phyloP scores from a whole-genome alignment of 345 rosid genomes.

The Rhodomyrtus tomentosa region DNA sequence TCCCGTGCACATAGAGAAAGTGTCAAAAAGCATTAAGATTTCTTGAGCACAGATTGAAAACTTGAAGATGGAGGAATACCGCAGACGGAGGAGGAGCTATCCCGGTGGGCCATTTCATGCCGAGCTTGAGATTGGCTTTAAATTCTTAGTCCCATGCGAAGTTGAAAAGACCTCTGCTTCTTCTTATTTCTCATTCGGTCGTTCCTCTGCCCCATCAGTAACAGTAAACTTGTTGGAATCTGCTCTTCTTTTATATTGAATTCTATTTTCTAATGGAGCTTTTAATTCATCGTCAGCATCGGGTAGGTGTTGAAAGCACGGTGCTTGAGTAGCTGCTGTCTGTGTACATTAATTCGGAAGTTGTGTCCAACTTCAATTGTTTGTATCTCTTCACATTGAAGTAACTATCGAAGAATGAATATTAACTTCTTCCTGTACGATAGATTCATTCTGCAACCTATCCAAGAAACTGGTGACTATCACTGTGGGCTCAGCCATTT shows the following conservation, averaged over 20 bases:
- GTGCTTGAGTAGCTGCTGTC: not conserved
- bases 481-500: not conserved
- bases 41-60: too few species aligned
- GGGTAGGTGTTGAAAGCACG: not conserved
- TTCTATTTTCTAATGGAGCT: not conserved
- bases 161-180: constrained; percentile 25
- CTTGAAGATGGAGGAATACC: too few species aligned
- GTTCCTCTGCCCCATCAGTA: not conserved
- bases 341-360: not conserved
- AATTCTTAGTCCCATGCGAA: constrained; percentile 80
- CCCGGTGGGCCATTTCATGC: not conserved
- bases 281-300: not conserved
- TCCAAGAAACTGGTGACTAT: not conserved
- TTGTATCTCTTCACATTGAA: too few species aligned
- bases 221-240: not conserved
- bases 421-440: not conserved
- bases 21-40: too few species aligned
- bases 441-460: not conserved
- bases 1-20: too few species aligned
- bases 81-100: too few species aligned
- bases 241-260: not conserved
- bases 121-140: not conserved
- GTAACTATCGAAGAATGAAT: too few species aligned
- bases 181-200: not conserved
- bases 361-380: not conserved